A percentile compares a stretch with the other conserved stretches of the same genome.
Evolutionary conservation across 345 rosid species (phyloP).

Genomic region (Eucalyptus regnans): DNA sequence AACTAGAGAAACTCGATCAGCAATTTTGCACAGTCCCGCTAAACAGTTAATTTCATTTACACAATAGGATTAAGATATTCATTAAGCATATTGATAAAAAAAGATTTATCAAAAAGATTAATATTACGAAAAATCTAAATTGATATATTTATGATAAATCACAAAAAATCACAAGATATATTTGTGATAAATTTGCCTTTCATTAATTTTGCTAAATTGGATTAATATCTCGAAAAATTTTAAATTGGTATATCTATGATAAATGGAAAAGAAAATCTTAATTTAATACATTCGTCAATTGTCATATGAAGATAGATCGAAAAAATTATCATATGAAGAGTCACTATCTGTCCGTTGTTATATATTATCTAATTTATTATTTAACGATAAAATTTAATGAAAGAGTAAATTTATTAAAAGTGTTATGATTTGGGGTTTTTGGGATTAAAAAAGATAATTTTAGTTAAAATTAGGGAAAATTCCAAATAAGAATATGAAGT

Average conservation of each 20-base stretch:
- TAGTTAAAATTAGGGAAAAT: too few relatives aligned
- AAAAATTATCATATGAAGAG: too few relatives aligned
- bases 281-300: fast-evolving
- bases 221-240: too few relatives aligned
- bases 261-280: fast-evolving
- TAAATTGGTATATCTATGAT: fast-evolving
- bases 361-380: fast-evolving
- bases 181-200: fast-evolving
- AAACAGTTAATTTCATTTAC: neutral
- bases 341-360: too few relatives aligned
- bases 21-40: neutral
- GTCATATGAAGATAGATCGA: fast-evolving
- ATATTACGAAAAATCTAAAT: fast-evolving
- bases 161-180: too few relatives aligned
- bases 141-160: fast-evolving
- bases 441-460: too few relatives aligned
- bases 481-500: too few relatives aligned
- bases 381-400: too few relatives aligned
- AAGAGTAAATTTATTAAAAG: too few relatives aligned
- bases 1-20: neutral
- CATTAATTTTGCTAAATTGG: too few relatives aligned
- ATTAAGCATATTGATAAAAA: neutral
- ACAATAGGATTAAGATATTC: neutral
- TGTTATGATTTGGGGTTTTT: too few relatives aligned
- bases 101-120: neutral